Evolutionary conservation across 805 yeast species (phyloP).

Genomic region (Wickerhamomyces bovis): DNA sequence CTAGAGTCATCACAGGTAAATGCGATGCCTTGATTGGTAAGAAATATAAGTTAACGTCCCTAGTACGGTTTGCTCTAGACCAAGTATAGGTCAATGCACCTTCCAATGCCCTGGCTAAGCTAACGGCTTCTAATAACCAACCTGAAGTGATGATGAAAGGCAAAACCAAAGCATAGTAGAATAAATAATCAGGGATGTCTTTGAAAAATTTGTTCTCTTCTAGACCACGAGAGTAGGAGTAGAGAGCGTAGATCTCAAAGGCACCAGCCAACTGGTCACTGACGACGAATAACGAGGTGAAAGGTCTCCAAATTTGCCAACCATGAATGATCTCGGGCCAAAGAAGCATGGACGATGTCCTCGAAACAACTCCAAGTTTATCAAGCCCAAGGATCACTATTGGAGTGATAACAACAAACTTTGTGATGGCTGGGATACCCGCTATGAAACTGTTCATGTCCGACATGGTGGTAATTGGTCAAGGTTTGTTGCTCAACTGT

Average conservation of each 20-base stretch:
- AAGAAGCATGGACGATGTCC: neutral
- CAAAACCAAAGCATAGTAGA: conserved; percentile 44
- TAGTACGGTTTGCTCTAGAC: conserved; percentile 48
- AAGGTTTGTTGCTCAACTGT: neutral
- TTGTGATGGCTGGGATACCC: conserved; percentile 53
- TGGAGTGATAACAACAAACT: conserved; percentile 46
- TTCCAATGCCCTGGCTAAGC: conserved; percentile 34
- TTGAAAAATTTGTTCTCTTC: conserved; percentile 45
- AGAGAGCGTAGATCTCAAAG: conserved; percentile 51
- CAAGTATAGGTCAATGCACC: conserved; percentile 55
- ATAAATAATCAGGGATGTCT: conserved; percentile 49
- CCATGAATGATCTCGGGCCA: conserved; percentile 28
- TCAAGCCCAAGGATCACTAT: conserved; percentile 38
- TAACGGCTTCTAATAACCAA: conserved; percentile 24
- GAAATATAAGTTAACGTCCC: conserved; percentile 45
- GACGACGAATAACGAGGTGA: conserved; percentile 44
- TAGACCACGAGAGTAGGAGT: conserved; percentile 49
- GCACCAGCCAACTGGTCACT: conserved; percentile 38
- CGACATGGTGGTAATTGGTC: neutral
- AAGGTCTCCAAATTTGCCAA: conserved; percentile 39
- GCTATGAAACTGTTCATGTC: conserved; percentile 28
- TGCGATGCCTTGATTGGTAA: conserved; percentile 54
- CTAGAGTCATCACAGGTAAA: conserved; percentile 43
- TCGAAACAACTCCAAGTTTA: conserved; percentile 13
- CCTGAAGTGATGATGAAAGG: conserved; percentile 38